Evolutionary conservation across 495 filamentous ascomycete species (phyloP).

Genomic region (Penicillium maclennaniae): DNA sequence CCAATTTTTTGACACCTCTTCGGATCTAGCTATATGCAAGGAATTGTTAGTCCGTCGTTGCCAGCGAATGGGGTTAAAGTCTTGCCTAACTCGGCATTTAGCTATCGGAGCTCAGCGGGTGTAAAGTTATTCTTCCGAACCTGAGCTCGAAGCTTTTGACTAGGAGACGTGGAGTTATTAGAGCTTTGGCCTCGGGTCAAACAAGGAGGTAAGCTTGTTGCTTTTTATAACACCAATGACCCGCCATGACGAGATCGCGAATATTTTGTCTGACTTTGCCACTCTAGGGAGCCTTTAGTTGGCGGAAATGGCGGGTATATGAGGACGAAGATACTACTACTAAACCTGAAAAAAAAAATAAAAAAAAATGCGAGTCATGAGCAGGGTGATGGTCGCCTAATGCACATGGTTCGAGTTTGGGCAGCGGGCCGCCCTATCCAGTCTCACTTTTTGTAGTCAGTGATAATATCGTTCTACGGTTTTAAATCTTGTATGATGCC

Average conservation of each 20-base stretch:
- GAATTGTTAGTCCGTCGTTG: not conserved
- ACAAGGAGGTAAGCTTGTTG: not conserved
- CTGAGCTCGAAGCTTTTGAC: not conserved
- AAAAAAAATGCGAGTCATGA: no score
- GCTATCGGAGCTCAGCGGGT: not conserved
- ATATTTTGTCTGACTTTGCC: no score
- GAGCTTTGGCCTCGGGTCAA: not conserved
- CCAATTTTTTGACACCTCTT: not conserved
- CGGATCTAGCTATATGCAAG: not conserved
- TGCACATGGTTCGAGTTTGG: no score
- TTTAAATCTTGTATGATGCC: no score
- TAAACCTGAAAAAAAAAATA: no score
- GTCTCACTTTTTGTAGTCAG: no score
- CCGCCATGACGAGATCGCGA: not conserved
- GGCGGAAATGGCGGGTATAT: no score
- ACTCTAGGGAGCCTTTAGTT: no score
- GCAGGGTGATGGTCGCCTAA: no score
- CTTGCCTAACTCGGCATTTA: not conserved
- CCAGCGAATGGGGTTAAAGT: not conserved
- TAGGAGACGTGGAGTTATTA: not conserved
- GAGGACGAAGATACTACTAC: no score
- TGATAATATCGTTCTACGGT: no score
- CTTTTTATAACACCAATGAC: not conserved
- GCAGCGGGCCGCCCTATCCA: no score
- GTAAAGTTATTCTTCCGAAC: not conserved